Conservation (phyloP, 2,329 filamentous ascomycete genomes). For the Rugonectria rugulosa region DNA sequence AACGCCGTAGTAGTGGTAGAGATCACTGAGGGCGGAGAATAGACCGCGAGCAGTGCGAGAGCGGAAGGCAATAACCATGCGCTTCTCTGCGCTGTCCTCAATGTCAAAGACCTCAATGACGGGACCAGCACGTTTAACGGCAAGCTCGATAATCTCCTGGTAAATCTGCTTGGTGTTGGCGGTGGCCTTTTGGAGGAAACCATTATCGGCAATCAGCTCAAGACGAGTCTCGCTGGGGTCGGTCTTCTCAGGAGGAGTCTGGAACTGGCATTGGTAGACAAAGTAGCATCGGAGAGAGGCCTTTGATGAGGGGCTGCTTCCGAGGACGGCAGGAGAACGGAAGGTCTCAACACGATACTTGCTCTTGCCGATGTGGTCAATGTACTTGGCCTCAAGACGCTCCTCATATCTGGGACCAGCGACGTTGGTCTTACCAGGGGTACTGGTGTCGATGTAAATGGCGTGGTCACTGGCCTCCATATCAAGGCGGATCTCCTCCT, state of each 20-base stretch:
- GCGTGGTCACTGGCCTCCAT: conserved; percentile 96
- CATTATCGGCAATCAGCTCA: conserved; percentile 89
- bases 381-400: conserved; percentile 92
- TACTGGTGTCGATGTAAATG: conserved; percentile 98
- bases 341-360: conserved; percentile 97
- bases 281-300: conserved; percentile 96
- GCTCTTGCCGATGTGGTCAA: conserved; percentile 77
- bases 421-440: conserved; percentile 79
- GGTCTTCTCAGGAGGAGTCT: conserved; percentile 74
- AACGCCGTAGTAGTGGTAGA: conserved; percentile 98
- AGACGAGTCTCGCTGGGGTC: conserved; percentile 83
- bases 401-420: conserved; percentile 91
- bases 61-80: conserved; percentile 93
- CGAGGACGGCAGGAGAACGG: conserved; percentile 84
- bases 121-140: conserved; percentile 84
- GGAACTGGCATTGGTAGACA: conserved; percentile 95
- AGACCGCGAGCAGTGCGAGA: conserved; percentile 90
- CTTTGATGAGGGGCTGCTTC: conserved; percentile 70
- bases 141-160: conserved; percentile 88
- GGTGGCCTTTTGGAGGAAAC: conserved; percentile 95
- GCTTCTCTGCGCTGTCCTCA: conserved; percentile 88
- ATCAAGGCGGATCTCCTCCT: conserved; percentile 91
- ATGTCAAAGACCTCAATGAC: conserved; percentile 99
- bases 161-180: conserved; percentile 96
- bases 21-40: conserved; percentile 92